Evolutionary conservation across 106 monocot genomes (phyloP).

Genomic region (Dioscorea zingiberensis): DNA sequence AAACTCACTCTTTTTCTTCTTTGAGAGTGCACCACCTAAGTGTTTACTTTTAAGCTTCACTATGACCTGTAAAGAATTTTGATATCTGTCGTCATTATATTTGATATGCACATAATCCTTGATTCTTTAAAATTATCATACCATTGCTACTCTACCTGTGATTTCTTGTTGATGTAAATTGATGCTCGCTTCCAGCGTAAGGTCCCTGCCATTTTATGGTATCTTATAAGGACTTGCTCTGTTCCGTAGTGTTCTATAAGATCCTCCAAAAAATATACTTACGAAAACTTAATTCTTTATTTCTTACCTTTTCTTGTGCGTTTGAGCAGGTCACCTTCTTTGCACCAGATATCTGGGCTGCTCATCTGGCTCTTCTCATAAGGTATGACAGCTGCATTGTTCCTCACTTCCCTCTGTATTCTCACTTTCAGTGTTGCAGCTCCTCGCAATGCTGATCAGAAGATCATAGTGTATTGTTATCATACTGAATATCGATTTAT

Average conservation of each 20-base stretch:
- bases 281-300: too few relatives aligned
- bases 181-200: slow-evolving; percentile 59
- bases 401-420: slow-evolving; percentile 43
- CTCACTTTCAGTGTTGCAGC: slow-evolving; percentile 67
- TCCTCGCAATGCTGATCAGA: slow-evolving; percentile 56
- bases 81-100: background rate
- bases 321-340: slow-evolving; percentile 69
- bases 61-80: slow-evolving; percentile 49
- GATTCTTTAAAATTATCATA: background rate
- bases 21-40: slow-evolving; percentile 70
- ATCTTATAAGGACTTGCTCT: too few relatives aligned
- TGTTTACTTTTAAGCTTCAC: slow-evolving; percentile 81
- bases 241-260: too few relatives aligned
- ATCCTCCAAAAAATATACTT: too few relatives aligned
- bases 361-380: slow-evolving; percentile 38
- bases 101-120: background rate
- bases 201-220: slow-evolving; percentile 26
- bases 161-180: slow-evolving; percentile 76
- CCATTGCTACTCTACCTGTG: slow-evolving; percentile 46
- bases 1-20: slow-evolving; percentile 74
- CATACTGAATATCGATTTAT: too few relatives aligned
- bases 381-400: slow-evolving; percentile 50
- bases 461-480: too few relatives aligned
- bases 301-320: slow-evolving; percentile 54
- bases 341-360: slow-evolving; percentile 56